Conservation (phyloP, 805 yeast genomes). For the Sungouiella blattae region DNA sequence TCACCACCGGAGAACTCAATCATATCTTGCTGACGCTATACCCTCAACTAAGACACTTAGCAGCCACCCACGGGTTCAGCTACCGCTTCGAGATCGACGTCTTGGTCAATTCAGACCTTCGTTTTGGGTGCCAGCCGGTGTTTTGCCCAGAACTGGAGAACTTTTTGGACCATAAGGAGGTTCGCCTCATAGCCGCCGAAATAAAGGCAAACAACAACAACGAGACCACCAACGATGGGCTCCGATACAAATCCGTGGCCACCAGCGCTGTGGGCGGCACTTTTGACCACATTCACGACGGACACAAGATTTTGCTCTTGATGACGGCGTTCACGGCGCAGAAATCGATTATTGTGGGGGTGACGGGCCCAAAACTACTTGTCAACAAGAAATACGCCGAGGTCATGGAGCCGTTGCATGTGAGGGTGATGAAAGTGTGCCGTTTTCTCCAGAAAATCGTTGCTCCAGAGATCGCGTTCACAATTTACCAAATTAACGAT, state of each 20-base stretch:
- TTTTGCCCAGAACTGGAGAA: background rate
- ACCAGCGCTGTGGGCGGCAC: constrained; percentile 85
- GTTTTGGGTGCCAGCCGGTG: constrained; percentile 1
- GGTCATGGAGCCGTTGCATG: constrained; percentile 54
- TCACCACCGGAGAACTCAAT: constrained; percentile 23
- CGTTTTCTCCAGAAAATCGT: constrained; percentile 45
- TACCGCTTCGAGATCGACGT: constrained; percentile 29
- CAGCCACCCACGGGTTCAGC: constrained; percentile 17
- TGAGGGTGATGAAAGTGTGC: constrained; percentile 46
- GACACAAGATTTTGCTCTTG: constrained; percentile 82
- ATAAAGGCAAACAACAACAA: too few relatives aligned
- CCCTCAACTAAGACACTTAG: constrained; percentile 20
- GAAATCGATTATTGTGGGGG: constrained; percentile 65
- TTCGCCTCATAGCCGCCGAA: too few relatives aligned
- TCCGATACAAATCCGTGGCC: background rate
- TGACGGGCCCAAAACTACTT: constrained; percentile 73
- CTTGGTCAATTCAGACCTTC: constrained; percentile 19
- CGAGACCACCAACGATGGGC: too few relatives aligned
- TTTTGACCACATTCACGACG: constrained; percentile 94
- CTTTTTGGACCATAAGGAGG: background rate
- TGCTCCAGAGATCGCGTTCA: constrained; percentile 44
- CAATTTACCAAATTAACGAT: constrained; percentile 67
- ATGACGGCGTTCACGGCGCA: constrained; percentile 62
- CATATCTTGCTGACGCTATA: constrained; percentile 27
- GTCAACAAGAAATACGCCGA: constrained; percentile 72